These are phyloP conservation scores for Arxiozyma slooffiae DNA, from an alignment of 1,139 yeast genomes.

Conservation along the genomic window DNA sequence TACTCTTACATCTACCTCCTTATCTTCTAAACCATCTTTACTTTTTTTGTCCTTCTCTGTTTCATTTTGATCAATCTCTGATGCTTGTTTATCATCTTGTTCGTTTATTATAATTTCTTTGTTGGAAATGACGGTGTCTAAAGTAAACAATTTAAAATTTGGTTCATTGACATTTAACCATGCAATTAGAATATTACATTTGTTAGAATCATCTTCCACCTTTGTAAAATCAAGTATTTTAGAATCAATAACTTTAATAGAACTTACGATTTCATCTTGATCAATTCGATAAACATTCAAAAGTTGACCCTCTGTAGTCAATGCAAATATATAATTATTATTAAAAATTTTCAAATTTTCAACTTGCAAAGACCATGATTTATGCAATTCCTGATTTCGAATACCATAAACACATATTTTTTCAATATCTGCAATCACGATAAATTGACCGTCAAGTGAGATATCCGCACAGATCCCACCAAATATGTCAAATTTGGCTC, in stretches of 20 bases:
- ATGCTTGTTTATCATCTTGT: slow-evolving; percentile 2
- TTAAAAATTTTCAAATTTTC: slow-evolving; percentile 16
- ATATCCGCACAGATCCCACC: slow-evolving; percentile 16
- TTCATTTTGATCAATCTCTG: not conserved
- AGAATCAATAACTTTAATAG: slow-evolving; percentile 17
- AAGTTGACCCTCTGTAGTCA: slow-evolving; percentile 15
- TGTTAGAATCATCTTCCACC: slow-evolving; percentile 23
- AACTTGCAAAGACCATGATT: slow-evolving; percentile 19
- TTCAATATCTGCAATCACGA: slow-evolving; percentile 18
- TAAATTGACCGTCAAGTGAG: slow-evolving; percentile 16
- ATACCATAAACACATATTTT: slow-evolving; percentile 16
- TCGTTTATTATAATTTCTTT: slow-evolving; percentile 18
- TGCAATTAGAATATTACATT: slow-evolving; percentile 9
- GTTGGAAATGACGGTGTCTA: slow-evolving; percentile 14
- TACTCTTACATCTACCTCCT: slow-evolving; percentile 1
- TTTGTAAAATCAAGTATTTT: slow-evolving; percentile 23
- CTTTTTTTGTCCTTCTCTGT: not conserved
- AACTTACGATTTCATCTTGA: slow-evolving; percentile 10
- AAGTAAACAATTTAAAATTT: slow-evolving; percentile 20
- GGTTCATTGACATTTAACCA: slow-evolving; percentile 32
- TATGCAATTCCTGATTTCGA: slow-evolving; percentile 10
- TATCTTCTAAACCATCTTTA: not conserved
- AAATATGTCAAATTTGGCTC: slow-evolving; percentile 17
- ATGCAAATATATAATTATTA: slow-evolving; percentile 14
- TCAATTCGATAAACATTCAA: slow-evolving; percentile 15